phyloP scores from a whole-genome alignment of 106 monocot species.

The Gastrodia elata region DNA sequence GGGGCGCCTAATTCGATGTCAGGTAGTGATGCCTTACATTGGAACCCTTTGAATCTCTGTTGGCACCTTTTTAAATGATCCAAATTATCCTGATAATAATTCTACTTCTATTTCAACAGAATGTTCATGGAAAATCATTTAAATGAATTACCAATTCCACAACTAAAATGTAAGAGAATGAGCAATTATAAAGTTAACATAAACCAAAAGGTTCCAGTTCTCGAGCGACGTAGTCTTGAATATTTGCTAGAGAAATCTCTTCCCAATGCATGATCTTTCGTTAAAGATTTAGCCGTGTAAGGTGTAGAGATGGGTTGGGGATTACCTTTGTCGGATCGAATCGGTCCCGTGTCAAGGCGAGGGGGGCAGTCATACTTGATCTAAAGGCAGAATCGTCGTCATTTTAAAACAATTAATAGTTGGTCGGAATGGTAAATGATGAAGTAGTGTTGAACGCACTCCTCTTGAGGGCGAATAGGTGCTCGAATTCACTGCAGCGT shows the following conservation, averaged over 20 bases:
- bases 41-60: too few relatives aligned
- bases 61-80: too few relatives aligned
- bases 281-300: slow-evolving; percentile 28
- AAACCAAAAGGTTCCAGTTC: slow-evolving; percentile 54
- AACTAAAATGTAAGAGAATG: too few relatives aligned
- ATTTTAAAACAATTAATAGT: not conserved
- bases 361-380: slow-evolving; percentile 56
- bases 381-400: slow-evolving; percentile 29
- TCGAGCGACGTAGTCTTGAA: slow-evolving; percentile 56
- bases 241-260: slow-evolving; percentile 29
- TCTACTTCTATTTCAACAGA: too few relatives aligned
- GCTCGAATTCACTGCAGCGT: slow-evolving; percentile 47
- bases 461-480: slow-evolving; percentile 52
- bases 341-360: slow-evolving; percentile 37
- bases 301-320: slow-evolving; percentile 47
- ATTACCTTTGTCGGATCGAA: slow-evolving; percentile 51
- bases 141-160: too few relatives aligned
- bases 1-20: too few relatives aligned
- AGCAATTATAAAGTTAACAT: too few relatives aligned
- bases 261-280: slow-evolving; percentile 24
- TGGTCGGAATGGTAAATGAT: slow-evolving; percentile 13
- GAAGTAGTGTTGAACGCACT: slow-evolving; percentile 41
- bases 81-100: too few relatives aligned
- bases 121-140: too few relatives aligned
- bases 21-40: too few relatives aligned